A percentile compares a stretch with the other conserved stretches of the same genome.
Evolutionary conservation across 176 grass and related monocot genomes (phyloP).

Genomic region (Raddia distichophylla): DNA sequence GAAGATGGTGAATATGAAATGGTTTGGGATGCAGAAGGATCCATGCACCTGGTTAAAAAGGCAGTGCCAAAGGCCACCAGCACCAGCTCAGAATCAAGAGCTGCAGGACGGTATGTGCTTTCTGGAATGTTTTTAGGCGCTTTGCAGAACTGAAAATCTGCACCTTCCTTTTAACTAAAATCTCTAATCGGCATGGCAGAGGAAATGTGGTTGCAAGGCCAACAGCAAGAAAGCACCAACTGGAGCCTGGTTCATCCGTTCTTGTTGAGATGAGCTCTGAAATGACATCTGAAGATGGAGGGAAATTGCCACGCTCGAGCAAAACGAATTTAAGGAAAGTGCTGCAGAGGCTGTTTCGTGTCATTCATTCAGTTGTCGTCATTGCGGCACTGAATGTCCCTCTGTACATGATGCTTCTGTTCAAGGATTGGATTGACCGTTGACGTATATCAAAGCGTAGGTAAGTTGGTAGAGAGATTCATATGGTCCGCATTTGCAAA

Average conservation of each 20-base stretch:
- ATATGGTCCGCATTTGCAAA: conserved; percentile 16
- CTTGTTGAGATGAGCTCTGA: conserved; percentile 66
- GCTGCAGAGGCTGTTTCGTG: conserved; percentile 77
- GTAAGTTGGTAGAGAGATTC: not conserved
- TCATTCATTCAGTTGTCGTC: conserved; percentile 66
- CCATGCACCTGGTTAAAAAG: conserved; percentile 92
- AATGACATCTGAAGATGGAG: conserved; percentile 51
- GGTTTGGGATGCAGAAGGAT: conserved; percentile 90
- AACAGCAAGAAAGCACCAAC: conserved; percentile 64
- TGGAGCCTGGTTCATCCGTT: conserved; percentile 60
- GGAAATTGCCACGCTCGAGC: conserved; percentile 47
- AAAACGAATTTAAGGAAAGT: conserved; percentile 63
- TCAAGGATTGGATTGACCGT: conserved; percentile 90
- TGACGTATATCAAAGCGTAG: conserved; percentile 32
- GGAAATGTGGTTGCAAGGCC: conserved; percentile 76
- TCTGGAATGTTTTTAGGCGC: conserved; percentile 22
- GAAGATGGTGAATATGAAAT: conserved; percentile 93
- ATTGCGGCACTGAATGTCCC: conserved; percentile 81
- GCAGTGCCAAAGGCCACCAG: conserved; percentile 25
- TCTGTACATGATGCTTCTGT: conserved; percentile 97
- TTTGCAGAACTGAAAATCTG: not conserved
- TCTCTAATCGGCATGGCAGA: conserved; percentile 40
- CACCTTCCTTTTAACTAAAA: conserved; percentile 21
- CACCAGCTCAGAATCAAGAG: conserved; percentile 47
- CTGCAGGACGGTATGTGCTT: conserved; percentile 53